These are phyloP conservation scores for Chlorella sorokiniana DNA, from an alignment of 139 green algal species.

Conservation along the genomic window DNA sequence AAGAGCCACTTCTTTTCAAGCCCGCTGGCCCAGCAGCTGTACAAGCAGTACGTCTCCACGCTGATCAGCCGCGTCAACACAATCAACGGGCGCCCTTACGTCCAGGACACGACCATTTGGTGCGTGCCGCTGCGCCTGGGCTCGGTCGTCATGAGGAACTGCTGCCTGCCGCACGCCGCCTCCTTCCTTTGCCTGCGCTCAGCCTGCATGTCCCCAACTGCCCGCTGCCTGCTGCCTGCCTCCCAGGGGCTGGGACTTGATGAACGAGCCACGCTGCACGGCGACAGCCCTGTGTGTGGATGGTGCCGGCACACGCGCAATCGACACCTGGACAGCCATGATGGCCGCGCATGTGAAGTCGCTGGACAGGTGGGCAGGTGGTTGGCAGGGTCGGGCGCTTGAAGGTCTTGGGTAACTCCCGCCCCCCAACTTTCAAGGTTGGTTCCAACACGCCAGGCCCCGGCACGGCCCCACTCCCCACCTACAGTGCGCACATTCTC, in stretches of 20 bases:
- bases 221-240: neutral
- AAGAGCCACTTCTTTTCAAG: conserved; percentile 27
- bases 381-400: neutral
- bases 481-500: conserved; percentile 48
- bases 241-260: neutral
- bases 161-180: neutral
- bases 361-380: neutral
- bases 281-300: neutral
- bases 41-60: neutral
- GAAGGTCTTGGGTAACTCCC: neutral
- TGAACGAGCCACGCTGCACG: conserved; percentile 45
- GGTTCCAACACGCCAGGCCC: neutral
- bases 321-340: conserved; percentile 40
- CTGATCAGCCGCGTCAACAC: conserved; percentile 46
- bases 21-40: neutral
- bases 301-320: neutral
- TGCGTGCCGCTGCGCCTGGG: conserved; percentile 3
- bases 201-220: neutral
- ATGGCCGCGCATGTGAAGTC: conserved; percentile 46
- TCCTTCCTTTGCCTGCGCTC: neutral
- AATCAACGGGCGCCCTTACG: conserved; percentile 53
- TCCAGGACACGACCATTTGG: conserved; percentile 53
- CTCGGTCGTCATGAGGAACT: conserved; percentile 58
- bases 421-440: too few relatives aligned
- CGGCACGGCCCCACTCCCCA: neutral